phyloP scores from a whole-genome alignment of 768 basidiomycete species.

The Kwoniella shandongensis region DNA sequence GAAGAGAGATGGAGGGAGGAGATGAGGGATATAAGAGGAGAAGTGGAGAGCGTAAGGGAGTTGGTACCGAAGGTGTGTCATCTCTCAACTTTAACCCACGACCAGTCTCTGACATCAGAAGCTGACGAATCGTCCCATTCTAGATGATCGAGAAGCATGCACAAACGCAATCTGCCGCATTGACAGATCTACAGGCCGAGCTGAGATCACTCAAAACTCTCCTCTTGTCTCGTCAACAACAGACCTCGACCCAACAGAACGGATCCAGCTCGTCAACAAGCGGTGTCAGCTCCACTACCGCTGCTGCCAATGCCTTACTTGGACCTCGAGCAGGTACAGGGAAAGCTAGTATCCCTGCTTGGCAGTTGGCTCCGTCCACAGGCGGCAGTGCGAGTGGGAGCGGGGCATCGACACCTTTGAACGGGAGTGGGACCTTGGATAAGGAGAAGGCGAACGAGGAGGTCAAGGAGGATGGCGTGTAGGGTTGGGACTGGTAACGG shows the following conservation, averaged over 20 bases:
- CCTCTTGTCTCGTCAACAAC: conserved; percentile 65
- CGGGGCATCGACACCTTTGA: conserved; percentile 20
- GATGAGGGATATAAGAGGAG: conserved; percentile 86
- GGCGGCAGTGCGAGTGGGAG: conserved; percentile 17
- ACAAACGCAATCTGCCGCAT: conserved; percentile 75
- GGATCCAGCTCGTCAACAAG: background rate
- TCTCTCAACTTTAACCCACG: background rate
- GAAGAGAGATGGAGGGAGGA: conserved; percentile 79
- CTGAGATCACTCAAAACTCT: conserved; percentile 91
- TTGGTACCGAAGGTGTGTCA: conserved; percentile 81
- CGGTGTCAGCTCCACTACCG: conserved; percentile 27
- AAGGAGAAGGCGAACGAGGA: conserved; percentile 20
- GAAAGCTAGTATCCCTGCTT: conserved; percentile 68
- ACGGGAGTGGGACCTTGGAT: conserved; percentile 13
- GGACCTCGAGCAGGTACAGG: conserved; percentile 29
- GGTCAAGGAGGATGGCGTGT: conserved; percentile 7
- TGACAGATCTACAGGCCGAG: conserved; percentile 86
- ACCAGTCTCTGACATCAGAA: too few species aligned
- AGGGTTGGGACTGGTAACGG: background rate
- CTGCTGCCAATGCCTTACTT: conserved; percentile 47
- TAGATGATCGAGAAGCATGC: conserved; percentile 96
- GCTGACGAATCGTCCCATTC: too few species aligned
- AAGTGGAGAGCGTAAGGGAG: conserved; percentile 83
- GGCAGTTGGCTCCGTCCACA: conserved; percentile 65
- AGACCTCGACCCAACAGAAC: conserved; percentile 44